A percentile compares a stretch with the other conserved stretches of the same genome.
Evolutionary conservation across 2,329 filamentous ascomycete species (phyloP).

Genomic region (Pseudogymnoascus sp.): DNA sequence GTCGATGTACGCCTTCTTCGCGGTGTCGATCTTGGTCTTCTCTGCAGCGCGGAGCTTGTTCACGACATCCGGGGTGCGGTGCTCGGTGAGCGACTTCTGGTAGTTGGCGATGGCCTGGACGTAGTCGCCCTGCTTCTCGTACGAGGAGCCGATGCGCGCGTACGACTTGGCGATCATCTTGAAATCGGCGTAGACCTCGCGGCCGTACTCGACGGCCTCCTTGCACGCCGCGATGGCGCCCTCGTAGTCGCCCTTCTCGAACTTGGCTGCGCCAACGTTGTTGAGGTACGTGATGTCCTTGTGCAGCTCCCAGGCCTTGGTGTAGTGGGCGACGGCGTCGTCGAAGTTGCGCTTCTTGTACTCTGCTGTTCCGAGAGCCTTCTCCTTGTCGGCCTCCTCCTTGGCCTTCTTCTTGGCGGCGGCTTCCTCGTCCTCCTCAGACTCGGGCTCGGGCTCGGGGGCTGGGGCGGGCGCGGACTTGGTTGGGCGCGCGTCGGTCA

Average conservation of each 20-base stretch:
- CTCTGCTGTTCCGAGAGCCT: constrained; percentile 83
- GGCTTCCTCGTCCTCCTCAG: constrained; percentile 72
- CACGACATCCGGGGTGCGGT: constrained; percentile 89
- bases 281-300: constrained; percentile 98
- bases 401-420: constrained; percentile 82
- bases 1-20: constrained; percentile 76
- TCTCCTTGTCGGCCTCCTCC: constrained; percentile 87
- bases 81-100: constrained; percentile 89
- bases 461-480: constrained; percentile 51
- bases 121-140: constrained; percentile 83
- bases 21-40: constrained; percentile 70
- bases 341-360: constrained; percentile 99
- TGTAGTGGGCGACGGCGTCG: constrained; percentile 87
- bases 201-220: constrained; percentile 82
- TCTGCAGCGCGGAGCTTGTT: constrained; percentile 87
- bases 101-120: constrained; percentile 78
- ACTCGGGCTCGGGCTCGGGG: constrained; percentile 53
- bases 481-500: constrained; percentile 61
- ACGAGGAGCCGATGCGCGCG: constrained; percentile 84
- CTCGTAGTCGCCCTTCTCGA: constrained; percentile 92
- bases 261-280: constrained; percentile 88
- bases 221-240: constrained; percentile 79
- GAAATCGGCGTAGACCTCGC: constrained; percentile 87
- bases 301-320: constrained; percentile 85
- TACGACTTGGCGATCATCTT: constrained; percentile 99